Evolutionary conservation across 345 rosid species (phyloP), one percentile per base, ranked within the genome.

Genomic region (Camelina neglecta): DNA sequence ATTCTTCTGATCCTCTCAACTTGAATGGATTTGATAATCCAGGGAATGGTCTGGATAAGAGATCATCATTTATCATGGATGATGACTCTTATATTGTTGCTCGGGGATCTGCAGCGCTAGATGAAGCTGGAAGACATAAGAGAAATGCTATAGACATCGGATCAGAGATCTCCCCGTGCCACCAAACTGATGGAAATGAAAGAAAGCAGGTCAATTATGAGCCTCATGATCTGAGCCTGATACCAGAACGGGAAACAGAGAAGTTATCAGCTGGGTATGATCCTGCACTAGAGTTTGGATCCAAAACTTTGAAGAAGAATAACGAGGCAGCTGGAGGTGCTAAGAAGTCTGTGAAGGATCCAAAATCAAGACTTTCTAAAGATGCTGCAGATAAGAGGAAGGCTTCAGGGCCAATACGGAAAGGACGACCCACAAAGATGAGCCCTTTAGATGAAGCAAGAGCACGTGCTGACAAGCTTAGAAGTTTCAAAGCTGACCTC

Each of bases 371-470:
- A 82, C 83, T 79, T 36, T 38, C 71, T 80, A 77, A 77, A 55
- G 87, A 83, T 81, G 49, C 79, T 42, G 80, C 75, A 21, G 97
- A 84, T 71, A 90, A 79, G 85, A 88, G 85, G 74, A 91, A 90
- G 82, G 82, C 75, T 39, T 83, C 75, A 2, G 99, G 94, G 60
- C 88, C 94, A 11, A 85, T 88, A 78, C 83, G 96, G 67, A 95
- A 83, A 84, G 94, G 89, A 58, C 91, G 89, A 76, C 85, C 93
- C 58, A 83, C 98, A 57, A 93, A 93, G 76, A 72, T 83, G 80
- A 89, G 93, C 72, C 94, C 97, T 75, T 75, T 87, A 82, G 98
- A 96, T 65, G 99, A 93, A 86, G 98, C 98, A 60, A 86, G 69
- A 80, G 94, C 88, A 16, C 98, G 99, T 24, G 99, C 99, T 69